Evolutionary conservation across 768 basidiomycete genomes (phyloP).

Genomic region (Hemileccinum impolitum): DNA sequence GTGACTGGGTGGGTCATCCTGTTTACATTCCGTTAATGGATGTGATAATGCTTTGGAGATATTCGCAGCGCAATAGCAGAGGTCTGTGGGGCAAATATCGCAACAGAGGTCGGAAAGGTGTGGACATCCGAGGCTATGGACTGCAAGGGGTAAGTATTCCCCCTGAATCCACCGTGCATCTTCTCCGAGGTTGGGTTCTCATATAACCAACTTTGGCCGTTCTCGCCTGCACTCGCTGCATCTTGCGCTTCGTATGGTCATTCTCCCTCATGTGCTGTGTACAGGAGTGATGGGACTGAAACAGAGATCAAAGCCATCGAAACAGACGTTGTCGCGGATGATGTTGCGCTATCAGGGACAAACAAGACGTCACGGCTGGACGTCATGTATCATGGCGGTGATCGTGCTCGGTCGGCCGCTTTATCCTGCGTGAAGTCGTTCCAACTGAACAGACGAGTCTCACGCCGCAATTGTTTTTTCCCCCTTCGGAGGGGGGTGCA

Average conservation of each 20-base stretch:
- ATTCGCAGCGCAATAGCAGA: constrained; percentile 36
- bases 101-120: constrained; percentile 45
- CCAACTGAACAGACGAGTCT: no score
- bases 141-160: constrained; percentile 19
- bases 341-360: not conserved
- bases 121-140: constrained; percentile 42
- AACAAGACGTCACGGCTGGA: no score
- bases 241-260: constrained; percentile 27
- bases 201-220: constrained; percentile 18
- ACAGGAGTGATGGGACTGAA: constrained; percentile 1
- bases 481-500: no score
- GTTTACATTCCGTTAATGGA: not conserved
- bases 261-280: not conserved
- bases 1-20: constrained; percentile 30
- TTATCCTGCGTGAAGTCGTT: no score
- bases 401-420: no score
- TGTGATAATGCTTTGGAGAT: constrained; percentile 41
- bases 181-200: not conserved
- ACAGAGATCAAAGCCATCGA: constrained; percentile 32
- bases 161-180: not conserved
- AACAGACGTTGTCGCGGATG: constrained; percentile 19
- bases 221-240: constrained; percentile 28
- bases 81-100: constrained; percentile 47
- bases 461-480: no score
- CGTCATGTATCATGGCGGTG: no score